Evolutionary conservation across 2,329 filamentous ascomycete species (phyloP), one percentile per base, ranked within the genome.

Genomic region (Pseudonectria buxi): DNA sequence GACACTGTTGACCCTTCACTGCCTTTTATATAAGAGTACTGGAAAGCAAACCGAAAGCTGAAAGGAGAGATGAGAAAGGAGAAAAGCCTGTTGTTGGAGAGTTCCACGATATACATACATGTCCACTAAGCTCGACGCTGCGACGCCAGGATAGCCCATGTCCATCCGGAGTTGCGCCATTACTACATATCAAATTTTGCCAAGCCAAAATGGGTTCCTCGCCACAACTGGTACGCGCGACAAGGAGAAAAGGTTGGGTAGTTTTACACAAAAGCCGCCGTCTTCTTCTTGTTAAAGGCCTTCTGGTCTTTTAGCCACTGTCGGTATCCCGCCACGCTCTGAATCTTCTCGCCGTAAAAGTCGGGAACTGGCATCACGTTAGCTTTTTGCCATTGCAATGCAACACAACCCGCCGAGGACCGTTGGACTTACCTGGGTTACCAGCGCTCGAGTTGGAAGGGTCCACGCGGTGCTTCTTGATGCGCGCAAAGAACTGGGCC

Each of bases 301-400:
- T 90, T 75, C 71, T 96, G 92, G 57, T 98, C 92, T 72, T 95
- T 96, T 55, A 98, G 67, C 92, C 92, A 98, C 61, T 87, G 82
- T 54, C 92, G 73, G 62, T 96, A 98, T 30, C 86, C 89, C 35
- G 81, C 74, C 14, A 96, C 87, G 53, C 88, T 95, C 33, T 85
- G 86, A 53, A 98, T 95, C 74, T 95, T 96, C 69, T 98, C 92
- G 53, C 92, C 92, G 56, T 98, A 98, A 65, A 95, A 98, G 60
- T 98, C 92, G 28, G 90, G 89, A 1, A 95, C 86, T 74, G 35
- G n/a, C 3, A 30, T 7, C n/a, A 22, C 4, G 35, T 57, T 40
- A 58, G 50, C 13, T 25, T 16, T n/a, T 22, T 30, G 31, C 13
- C 7, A 4, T 18, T n/a, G 6, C 14, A 11, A 26, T 14, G 6